Base-by-base conservation (phyloP, 495 filamentous ascomycete genomes). In the Amorphotheca resinae region DNA sequence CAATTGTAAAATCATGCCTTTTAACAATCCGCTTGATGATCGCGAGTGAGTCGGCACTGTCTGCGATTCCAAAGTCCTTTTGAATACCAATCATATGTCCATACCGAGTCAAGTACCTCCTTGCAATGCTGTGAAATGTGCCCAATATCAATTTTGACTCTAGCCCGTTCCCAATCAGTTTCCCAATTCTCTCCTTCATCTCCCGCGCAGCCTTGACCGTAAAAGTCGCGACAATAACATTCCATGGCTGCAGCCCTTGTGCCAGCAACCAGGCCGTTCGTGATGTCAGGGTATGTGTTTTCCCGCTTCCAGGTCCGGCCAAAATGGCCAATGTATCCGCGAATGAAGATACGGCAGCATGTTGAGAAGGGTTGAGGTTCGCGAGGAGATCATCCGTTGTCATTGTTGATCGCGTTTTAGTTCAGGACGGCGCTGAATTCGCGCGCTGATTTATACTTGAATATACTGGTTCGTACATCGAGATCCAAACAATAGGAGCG, bases 151-250 rank as follows among this genome's bases (percentile, higher is more conserved):
- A 63, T 50, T 78, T 82, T 34, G 70, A 78, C 61, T 89, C 85
- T 21, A 82, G 60, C 1, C 77, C 80, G 51, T 84, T 74, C 2
- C 87, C 87, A 15, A 96, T 68, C 9, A 91, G 67, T 45, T 74
- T 77, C 0, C 79, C 76, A 25, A 99, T 79, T 18, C 93, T 74
- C 53, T 85, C 76, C 46, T 85, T 85, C 93, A 99, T 99, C 62
- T 99, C 93, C 14, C 82, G 77, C 14, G 91, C 84, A 3, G 91
- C 91, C 60, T 96, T 99, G 58, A 94, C 84, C 2, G 93, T 99
- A 58, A 99, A 99, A 0, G 93, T 99, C 46, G 89, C 89, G 43
- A 94, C 93, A 33, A 99, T 79, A 57, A 99, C 76, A 68, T 96
- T 91, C 67, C 86, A 80, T 51, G 93, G 88, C 32, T 76, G 76